Evolutionary conservation across 805 yeast genomes (phyloP).

Genomic region (Metschnikowia hibisci): DNA sequence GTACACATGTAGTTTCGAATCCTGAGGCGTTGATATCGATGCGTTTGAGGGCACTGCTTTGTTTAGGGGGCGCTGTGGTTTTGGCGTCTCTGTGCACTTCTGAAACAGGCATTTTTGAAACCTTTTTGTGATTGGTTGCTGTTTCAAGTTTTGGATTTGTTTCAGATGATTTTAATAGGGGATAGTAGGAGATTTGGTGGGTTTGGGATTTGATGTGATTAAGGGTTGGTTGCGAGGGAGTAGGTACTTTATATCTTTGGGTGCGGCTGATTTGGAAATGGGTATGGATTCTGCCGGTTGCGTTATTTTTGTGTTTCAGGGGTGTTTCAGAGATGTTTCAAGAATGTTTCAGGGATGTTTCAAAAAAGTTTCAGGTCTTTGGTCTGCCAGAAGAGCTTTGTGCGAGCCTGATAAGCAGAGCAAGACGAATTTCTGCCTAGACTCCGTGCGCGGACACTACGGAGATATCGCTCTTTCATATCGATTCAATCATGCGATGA

Average conservation of each 20-base stretch:
- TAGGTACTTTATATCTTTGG: too few species aligned
- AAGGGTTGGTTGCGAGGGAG: too few species aligned
- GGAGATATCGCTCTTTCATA: conserved; percentile 8
- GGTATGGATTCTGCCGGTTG: too few species aligned
- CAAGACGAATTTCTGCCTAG: conserved; percentile 1
- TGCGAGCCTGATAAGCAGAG: conserved; percentile 4
- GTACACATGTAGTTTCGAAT: background rate
- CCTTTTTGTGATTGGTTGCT: too few species aligned
- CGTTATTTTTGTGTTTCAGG: background rate
- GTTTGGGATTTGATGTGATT: too few species aligned
- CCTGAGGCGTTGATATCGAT: conserved; percentile 10
- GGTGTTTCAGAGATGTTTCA: background rate
- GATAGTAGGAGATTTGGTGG: too few species aligned
- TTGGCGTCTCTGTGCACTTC: conserved; percentile 5
- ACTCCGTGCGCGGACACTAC: conserved; percentile 1
- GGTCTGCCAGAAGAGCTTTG: background rate
- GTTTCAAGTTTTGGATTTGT: too few species aligned
- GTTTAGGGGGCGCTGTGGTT: background rate
- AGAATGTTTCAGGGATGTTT: background rate
- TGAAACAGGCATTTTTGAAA: conserved; percentile 13
- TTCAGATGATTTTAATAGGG: too few species aligned
- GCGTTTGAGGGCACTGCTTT: background rate
- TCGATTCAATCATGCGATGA: too few species aligned
- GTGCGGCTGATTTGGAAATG: too few species aligned
- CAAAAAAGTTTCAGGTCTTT: background rate